Conservation (phyloP, 176 grass and related monocot genomes). For the Bothriochloa decipiens region DNA sequence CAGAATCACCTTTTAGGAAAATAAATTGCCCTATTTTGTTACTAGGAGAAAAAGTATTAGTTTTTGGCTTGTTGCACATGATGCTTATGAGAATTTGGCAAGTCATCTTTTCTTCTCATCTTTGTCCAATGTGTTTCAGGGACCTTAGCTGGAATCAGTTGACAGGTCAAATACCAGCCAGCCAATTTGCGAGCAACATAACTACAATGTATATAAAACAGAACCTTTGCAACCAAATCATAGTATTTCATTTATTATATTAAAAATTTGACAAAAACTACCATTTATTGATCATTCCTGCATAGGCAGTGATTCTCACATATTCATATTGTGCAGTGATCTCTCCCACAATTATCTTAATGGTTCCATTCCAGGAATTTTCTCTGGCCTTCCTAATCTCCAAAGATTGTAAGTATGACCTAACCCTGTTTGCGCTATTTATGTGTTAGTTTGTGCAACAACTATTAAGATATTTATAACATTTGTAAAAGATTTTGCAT, state of each 20-base stretch:
- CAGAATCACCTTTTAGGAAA: conserved; percentile 19
- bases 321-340: conserved; percentile 60
- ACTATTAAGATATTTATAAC: neutral
- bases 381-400: conserved; percentile 63
- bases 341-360: conserved; percentile 66
- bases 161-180: conserved; percentile 62
- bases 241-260: conserved; percentile 26
- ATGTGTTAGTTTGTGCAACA: neutral
- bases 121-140: conserved; percentile 50
- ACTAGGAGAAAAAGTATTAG: conserved; percentile 13
- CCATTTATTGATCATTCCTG: conserved; percentile 11
- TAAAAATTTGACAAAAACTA: conserved; percentile 19
- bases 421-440: conserved; percentile 36
- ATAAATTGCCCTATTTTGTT: neutral
- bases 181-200: conserved; percentile 58
- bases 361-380: conserved; percentile 66
- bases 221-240: neutral
- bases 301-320: neutral
- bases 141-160: conserved; percentile 83
- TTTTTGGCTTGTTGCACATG: neutral
- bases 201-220: conserved; percentile 63
- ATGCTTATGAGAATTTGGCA: conserved; percentile 16
- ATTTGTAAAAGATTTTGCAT: conserved; percentile 5
- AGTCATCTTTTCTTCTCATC: conserved; percentile 26
- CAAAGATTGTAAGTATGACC: conserved; percentile 62